These are phyloP conservation scores for Phytophthora ohioensis DNA, from an alignment of 352 stramenopile genomes.

Conservation along the genomic window DNA sequence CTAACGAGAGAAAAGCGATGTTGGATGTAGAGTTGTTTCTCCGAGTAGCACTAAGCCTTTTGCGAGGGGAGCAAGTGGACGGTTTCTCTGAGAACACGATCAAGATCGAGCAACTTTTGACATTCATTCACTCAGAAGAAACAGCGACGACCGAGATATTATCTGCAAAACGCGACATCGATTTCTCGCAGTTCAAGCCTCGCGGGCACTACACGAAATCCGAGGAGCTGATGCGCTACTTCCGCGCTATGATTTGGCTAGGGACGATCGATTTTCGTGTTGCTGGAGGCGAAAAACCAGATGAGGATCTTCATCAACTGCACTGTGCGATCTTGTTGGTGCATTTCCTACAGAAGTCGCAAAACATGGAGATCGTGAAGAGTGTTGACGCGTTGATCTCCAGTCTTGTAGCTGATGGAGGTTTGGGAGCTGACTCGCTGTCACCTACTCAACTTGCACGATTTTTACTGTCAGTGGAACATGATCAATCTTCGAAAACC, in stretches of 20 bases:
- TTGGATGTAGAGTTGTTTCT: slow-evolving; percentile 33
- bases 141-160: slow-evolving; percentile 14
- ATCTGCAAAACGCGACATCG: slow-evolving; percentile 12
- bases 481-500: not conserved
- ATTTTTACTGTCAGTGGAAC: slow-evolving; percentile 1
- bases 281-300: slow-evolving; percentile 13
- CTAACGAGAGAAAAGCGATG: not conserved
- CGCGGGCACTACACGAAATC: slow-evolving; percentile 38
- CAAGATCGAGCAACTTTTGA: slow-evolving; percentile 4
- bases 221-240: slow-evolving; percentile 24
- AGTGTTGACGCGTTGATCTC: slow-evolving; percentile 27
- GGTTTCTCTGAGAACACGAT: not conserved
- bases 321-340: slow-evolving; percentile 32
- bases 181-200: slow-evolving; percentile 41
- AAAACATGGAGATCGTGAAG: slow-evolving; percentile 10
- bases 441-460: slow-evolving; percentile 9
- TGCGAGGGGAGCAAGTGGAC: slow-evolving; percentile 4
- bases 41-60: slow-evolving; percentile 18
- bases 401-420: slow-evolving; percentile 25
- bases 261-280: slow-evolving; percentile 38
- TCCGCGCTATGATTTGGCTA: slow-evolving; percentile 38
- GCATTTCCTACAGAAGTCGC: slow-evolving; percentile 10
- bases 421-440: slow-evolving; percentile 29
- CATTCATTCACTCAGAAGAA: slow-evolving; percentile 8
- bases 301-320: slow-evolving; percentile 30